These are phyloP conservation scores for Phoenix roebelenii DNA, from an alignment of 176 grass and related monocot genomes.

Conservation along the genomic window DNA sequence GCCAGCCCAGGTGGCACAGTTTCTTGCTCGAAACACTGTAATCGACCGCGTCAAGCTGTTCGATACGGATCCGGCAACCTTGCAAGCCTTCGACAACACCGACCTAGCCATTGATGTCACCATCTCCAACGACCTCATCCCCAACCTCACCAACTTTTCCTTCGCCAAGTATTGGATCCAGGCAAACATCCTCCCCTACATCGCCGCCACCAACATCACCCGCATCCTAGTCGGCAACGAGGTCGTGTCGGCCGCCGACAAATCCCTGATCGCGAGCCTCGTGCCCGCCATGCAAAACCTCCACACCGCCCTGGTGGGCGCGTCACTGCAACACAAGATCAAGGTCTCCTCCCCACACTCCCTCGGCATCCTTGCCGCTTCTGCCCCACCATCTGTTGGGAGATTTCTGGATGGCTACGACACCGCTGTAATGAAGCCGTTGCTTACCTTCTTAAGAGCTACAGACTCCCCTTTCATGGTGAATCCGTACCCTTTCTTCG, in stretches of 20 bases:
- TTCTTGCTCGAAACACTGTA: slow-evolving; percentile 51
- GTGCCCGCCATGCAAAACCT: slow-evolving; percentile 70
- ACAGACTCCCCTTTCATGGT: slow-evolving; percentile 74
- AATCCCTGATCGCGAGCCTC: slow-evolving; percentile 34
- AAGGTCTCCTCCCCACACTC: slow-evolving; percentile 65
- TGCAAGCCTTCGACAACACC: slow-evolving; percentile 53
- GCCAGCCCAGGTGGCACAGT: slow-evolving; percentile 41
- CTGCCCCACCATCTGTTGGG: slow-evolving; percentile 39
- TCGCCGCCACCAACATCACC: slow-evolving; percentile 33
- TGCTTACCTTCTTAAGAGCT: slow-evolving; percentile 61
- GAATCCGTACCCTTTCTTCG: slow-evolving; percentile 82
- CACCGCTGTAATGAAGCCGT: slow-evolving; percentile 29
- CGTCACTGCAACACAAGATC: slow-evolving; percentile 22
- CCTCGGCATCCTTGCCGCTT: slow-evolving; percentile 45
- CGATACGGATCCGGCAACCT: slow-evolving; percentile 33
- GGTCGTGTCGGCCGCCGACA: slow-evolving; percentile 48
- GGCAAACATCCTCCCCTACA: slow-evolving; percentile 34
- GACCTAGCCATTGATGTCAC: slow-evolving; percentile 56
- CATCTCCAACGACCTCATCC: slow-evolving; percentile 40
- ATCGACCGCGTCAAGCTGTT: slow-evolving; percentile 60
- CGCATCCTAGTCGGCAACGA: slow-evolving; percentile 63
- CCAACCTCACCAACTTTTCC: slow-evolving; percentile 20
- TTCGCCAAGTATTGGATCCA: slow-evolving; percentile 40
- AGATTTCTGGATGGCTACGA: slow-evolving; percentile 44
- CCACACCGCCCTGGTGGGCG: slow-evolving; percentile 39